Percentiles rank a stretch among this genome's conserved stretches.
Evolutionary conservation across 257 asterid genomes (phyloP).

Genomic region (Pogostemon cablin): DNA sequence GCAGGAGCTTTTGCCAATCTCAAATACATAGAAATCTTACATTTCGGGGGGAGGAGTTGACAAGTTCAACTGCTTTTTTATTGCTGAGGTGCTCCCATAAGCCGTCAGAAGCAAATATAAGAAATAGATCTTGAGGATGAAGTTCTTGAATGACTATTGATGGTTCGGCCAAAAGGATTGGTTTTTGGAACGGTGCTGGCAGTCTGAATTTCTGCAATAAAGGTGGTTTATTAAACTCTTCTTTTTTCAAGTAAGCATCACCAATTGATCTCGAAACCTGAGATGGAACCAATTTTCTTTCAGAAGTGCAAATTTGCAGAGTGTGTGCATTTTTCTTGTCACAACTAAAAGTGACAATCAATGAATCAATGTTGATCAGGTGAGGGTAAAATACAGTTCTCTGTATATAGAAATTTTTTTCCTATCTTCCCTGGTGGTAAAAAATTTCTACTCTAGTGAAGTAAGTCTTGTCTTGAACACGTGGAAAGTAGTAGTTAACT

Average conservation of each 20-base stretch:
- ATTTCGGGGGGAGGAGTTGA: constrained; percentile 50
- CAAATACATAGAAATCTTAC: constrained; percentile 44
- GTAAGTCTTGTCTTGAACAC: constrained; percentile 9
- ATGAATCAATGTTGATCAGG: background rate
- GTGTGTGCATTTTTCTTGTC: background rate
- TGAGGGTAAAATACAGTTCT: background rate
- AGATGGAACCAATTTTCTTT: constrained; percentile 28
- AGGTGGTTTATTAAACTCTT: constrained; percentile 69
- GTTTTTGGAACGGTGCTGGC: constrained; percentile 58
- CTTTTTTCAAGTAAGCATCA: constrained; percentile 72
- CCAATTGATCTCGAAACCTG: constrained; percentile 81
- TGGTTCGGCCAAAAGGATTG: constrained; percentile 74
- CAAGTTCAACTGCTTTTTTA: constrained; percentile 73
- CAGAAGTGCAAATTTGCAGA: constrained; percentile 19
- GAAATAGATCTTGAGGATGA: constrained; percentile 61
- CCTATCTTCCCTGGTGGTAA: background rate
- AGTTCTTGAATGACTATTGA: constrained; percentile 55
- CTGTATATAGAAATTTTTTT: background rate
- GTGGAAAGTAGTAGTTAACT: constrained; percentile 16
- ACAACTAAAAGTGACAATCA: background rate
- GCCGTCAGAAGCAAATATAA: constrained; percentile 87
- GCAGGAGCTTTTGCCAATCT: background rate
- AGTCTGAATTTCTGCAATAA: constrained; percentile 66
- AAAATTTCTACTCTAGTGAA: background rate
- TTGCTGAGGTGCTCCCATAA: constrained; percentile 86